Conservation (phyloP, 352 stramenopile species). For the Achlya hypogyna region DNA sequence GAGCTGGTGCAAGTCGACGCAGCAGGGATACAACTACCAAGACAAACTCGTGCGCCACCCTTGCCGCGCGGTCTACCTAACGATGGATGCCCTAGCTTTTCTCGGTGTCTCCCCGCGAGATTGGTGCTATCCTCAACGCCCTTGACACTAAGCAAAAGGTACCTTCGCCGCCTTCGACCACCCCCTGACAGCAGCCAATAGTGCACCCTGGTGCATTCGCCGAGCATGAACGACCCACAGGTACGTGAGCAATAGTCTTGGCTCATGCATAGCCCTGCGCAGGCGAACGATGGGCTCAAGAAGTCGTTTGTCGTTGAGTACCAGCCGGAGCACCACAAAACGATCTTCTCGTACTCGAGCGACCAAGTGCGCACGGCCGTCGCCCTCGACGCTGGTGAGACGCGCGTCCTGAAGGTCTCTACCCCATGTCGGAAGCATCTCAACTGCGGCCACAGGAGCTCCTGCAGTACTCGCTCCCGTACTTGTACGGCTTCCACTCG, state of each 20-base stretch:
- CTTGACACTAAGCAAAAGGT: slow-evolving; percentile 38
- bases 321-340: slow-evolving; percentile 16
- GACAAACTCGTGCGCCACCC: slow-evolving; percentile 67
- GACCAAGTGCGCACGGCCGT: slow-evolving; percentile 40
- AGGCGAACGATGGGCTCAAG: neutral
- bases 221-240: slow-evolving; percentile 50
- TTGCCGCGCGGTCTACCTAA: too few species aligned
- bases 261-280: neutral
- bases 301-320: slow-evolving; percentile 12
- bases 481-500: slow-evolving; percentile 67
- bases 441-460: slow-evolving; percentile 35
- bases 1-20: slow-evolving; percentile 64
- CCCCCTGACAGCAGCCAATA: too few species aligned
- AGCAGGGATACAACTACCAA: slow-evolving; percentile 60
- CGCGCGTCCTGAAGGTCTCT: slow-evolving; percentile 38
- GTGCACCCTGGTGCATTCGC: slow-evolving; percentile 49
- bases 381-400: slow-evolving; percentile 58
- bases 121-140: slow-evolving; percentile 67
- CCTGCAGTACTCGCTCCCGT: slow-evolving; percentile 65
- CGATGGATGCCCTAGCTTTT: too few species aligned
- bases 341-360: slow-evolving; percentile 11
- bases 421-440: neutral
- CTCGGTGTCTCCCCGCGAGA: slow-evolving; percentile 62
- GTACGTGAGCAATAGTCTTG: neutral
- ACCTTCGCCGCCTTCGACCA: neutral